Evolutionary conservation across 140 eudicot genomes (phyloP).

Genomic region (Erigeron philadelphicus): DNA sequence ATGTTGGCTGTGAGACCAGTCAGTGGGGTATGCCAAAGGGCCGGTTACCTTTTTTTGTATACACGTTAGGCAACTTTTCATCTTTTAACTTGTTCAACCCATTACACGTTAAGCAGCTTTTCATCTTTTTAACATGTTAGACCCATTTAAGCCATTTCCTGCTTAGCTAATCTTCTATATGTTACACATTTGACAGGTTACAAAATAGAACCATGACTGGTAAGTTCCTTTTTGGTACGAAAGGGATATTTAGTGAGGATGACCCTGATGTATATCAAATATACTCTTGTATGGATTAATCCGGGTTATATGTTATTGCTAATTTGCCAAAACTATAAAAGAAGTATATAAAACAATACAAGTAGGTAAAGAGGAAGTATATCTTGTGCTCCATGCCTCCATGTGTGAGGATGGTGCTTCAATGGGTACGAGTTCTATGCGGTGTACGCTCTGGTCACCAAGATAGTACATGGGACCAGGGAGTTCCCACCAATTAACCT

Average conservation of each 20-base stretch:
- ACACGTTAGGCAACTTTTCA: too few relatives aligned
- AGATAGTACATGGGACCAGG: too few relatives aligned
- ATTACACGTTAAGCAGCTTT: neutral
- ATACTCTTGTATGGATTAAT: neutral
- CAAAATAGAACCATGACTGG: neutral
- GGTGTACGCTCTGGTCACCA: too few relatives aligned
- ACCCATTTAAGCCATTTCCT: slow-evolving; percentile 4
- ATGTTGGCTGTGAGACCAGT: neutral
- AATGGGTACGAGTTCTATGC: too few relatives aligned
- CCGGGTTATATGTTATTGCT: too few relatives aligned
- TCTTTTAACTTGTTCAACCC: too few relatives aligned
- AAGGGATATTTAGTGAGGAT: neutral
- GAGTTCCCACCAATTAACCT: neutral
- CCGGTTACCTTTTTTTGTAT: too few relatives aligned
- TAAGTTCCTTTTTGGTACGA: neutral
- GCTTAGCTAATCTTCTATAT: neutral
- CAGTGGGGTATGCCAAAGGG: too few relatives aligned
- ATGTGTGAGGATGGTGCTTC: too few relatives aligned
- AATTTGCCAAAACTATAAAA: too few relatives aligned
- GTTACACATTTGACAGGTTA: neutral
- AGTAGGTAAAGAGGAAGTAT: neutral
- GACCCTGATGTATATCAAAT: neutral
- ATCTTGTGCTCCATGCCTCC: too few relatives aligned
- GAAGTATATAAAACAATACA: too few relatives aligned
- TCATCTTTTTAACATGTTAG: neutral